Base-by-base conservation (phyloP, 2,329 filamentous ascomycete genomes). In the Claviceps maximensis region DNA sequence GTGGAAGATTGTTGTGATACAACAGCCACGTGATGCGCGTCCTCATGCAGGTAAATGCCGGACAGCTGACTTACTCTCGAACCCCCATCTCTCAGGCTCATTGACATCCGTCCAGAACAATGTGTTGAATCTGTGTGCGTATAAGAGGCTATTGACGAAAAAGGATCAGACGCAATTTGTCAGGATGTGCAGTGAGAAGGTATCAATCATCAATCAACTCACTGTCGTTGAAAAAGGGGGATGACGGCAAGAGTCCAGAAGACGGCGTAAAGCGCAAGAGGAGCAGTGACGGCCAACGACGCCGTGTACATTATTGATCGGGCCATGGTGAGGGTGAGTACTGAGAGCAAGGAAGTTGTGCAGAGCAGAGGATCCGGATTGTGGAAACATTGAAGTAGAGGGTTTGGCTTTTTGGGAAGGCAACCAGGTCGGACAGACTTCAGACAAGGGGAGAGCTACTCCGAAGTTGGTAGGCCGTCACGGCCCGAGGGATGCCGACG, bases 41-140 rank as follows among this genome's bases (percentile, higher is more conserved):
- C 4, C 25, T 23, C 29, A n/a, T 17, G 19, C 19, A n/a, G 17
- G 7, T 46, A 25, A 15, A 42, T 21, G 10, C 19, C 2, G 31
- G 2, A 23, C 12, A n/a, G 21, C 46, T 31, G 51, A 61, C 66
- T 54, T 67, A 91, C 87, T 86, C 52, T 87, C 82, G 67, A 95
- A 96, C 0, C 90, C 90, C 75, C 89, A 95, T 58, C 79, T 77
- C 64, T 95, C 86, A 0, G 89, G 87, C 55, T 82, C 75, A 56
- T 89, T 80, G 45, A 90, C 67, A 63, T 94, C 80, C 58, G 84
- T 75, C 78, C 82, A 89, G 65, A 77, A 80, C 3, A 79, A 74
- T 2, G 83, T 84, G 57, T 89, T 84, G 59, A 95, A 66, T 56
- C 85, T 86, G 68, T 97, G 85, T 29, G 85, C 83, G 65, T 97